Base-by-base conservation (phyloP, 805 yeast genomes). In the Myxozyma vanderwaltii region DNA sequence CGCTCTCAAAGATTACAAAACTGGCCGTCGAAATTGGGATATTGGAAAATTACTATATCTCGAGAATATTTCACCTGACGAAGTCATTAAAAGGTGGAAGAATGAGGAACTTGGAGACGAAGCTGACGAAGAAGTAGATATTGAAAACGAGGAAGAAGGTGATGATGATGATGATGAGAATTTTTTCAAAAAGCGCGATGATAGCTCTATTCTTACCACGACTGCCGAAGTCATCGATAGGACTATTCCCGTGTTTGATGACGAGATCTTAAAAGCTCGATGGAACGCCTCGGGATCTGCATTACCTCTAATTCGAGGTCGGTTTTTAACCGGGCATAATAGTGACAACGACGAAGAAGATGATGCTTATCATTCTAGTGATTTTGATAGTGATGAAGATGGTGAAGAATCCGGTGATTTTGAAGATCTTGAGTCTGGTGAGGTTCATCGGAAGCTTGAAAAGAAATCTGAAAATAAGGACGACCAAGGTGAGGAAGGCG, bases 31-130 rank as follows among this genome's bases (percentile, higher is more conserved):
- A 74, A 78, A 76, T 59, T 89, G 95, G 91, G 89, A 92, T 72
- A 82, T 92, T 62, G 85, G 86, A 67, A 89, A 88, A 69, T 75
- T 92, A 56, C 76, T 94, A 3, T 92, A 94, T 72, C 79, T 88
- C 82, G 84, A 86, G 58, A 86, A 89, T 66, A 78, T 90, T 43
- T 82, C 84, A 12, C 91, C 97, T 0, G 77, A 75, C 0, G 94
- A 87, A 63, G 94, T 81, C 35, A 77, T 89, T 48, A 76, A 76
- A 41, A 81, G 91, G 73, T 89, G 95, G 95, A 82, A 73, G 65
- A 83, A 82, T 67, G 79, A 77, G 19, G 58, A 62, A 33, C 47
- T 60, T 17, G 48, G 39, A 1, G 77, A 76, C 15, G 79, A 75
- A 15, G 70, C 68, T 24, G 82, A 77, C 48, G 77, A 75, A 0